Evolutionary conservation across 108 stramenopile genomes (phyloP).

Genomic region (Cyclotella kingstonii): DNA sequence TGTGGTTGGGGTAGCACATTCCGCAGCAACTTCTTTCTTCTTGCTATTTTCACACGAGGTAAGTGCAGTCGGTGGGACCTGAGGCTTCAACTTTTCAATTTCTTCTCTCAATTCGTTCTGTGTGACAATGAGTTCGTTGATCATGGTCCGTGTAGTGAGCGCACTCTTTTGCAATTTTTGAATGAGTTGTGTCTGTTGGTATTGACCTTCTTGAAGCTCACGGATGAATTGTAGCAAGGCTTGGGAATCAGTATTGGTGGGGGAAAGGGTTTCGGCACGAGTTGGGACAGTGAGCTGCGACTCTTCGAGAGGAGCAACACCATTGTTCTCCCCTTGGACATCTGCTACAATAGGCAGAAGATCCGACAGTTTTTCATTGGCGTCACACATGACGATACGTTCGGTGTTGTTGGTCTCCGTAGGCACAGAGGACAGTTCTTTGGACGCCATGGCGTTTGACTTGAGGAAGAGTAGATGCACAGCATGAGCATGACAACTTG

Average conservation of each 20-base stretch:
- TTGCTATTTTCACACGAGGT: neutral
- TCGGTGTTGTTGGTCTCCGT: too few relatives aligned
- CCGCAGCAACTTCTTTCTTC: neutral
- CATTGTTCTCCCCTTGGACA: too few relatives aligned
- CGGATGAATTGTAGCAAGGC: slow-evolving; percentile 6
- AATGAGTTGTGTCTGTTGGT: slow-evolving; percentile 19
- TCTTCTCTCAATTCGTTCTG: slow-evolving; percentile 30
- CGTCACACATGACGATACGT: too few relatives aligned
- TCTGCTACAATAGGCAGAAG: too few relatives aligned
- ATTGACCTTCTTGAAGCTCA: slow-evolving; percentile 20
- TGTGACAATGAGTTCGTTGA: slow-evolving; percentile 25
- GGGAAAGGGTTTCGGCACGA: too few relatives aligned
- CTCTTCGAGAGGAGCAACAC: too few relatives aligned
- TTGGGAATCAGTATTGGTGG: slow-evolving; percentile 7
- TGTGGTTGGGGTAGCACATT: neutral
- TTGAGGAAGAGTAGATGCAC: too few relatives aligned
- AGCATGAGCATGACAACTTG: too few relatives aligned
- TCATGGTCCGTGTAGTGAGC: slow-evolving; percentile 20
- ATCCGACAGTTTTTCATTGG: too few relatives aligned
- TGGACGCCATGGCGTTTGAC: too few relatives aligned
- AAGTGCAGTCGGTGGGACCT: neutral
- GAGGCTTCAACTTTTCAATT: slow-evolving; percentile 8
- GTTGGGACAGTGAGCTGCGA: too few relatives aligned
- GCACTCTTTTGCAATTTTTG: slow-evolving; percentile 24
- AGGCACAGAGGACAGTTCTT: too few relatives aligned